Evolutionary conservation across 345 rosid genomes (phyloP).

Genomic region (Linum trigynum): DNA sequence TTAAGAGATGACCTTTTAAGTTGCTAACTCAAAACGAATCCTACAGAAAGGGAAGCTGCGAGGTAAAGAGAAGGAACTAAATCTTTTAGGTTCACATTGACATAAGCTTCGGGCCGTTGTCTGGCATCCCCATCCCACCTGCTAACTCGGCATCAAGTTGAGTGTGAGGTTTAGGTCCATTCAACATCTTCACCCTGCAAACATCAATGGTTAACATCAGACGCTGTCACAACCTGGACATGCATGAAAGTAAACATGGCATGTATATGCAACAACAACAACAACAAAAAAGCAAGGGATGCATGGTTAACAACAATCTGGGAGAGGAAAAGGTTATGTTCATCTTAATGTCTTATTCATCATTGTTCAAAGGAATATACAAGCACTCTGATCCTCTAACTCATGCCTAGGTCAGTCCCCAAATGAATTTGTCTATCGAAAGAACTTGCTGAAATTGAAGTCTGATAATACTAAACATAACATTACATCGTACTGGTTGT

Average conservation of each 20-base stretch:
- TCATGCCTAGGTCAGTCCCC: no score
- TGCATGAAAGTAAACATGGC: neutral
- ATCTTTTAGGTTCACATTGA: slow-evolving; percentile 25
- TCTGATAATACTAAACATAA: no score
- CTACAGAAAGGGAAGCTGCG: neutral
- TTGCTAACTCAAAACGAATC: neutral
- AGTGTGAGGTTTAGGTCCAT: slow-evolving; percentile 74
- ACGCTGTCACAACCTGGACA: neutral
- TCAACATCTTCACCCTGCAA: slow-evolving; percentile 67
- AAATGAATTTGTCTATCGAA: no score
- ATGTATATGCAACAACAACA: neutral
- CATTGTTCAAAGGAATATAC: no score
- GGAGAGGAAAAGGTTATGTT: no score
- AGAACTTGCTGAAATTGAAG: no score
- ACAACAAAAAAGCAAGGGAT: neutral
- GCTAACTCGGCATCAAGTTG: slow-evolving; percentile 95
- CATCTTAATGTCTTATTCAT: no score
- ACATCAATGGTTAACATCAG: slow-evolving; percentile 6
- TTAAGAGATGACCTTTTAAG: neutral
- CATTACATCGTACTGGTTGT: no score
- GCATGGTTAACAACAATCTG: no score
- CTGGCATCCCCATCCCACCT: slow-evolving; percentile 94
- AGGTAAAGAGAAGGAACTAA: neutral
- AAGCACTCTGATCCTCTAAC: no score
- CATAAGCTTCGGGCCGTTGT: slow-evolving; percentile 85